Evolutionary conservation across 2,329 filamentous ascomycete species (phyloP).

Genomic region (Volutella citrinella): DNA sequence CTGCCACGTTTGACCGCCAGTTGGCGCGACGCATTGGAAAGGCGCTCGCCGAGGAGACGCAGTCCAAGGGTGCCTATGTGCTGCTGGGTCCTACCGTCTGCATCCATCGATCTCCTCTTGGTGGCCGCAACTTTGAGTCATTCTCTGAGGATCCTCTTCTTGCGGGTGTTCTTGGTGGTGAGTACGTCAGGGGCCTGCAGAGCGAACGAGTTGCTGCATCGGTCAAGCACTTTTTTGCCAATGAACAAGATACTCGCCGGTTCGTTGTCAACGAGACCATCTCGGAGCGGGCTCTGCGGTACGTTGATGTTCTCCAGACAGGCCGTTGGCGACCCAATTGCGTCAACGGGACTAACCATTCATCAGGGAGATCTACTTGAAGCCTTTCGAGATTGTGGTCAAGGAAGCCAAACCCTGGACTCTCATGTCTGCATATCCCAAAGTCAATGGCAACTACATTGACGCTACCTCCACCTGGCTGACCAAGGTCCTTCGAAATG

Average conservation of each 20-base stretch:
- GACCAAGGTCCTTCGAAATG: slow-evolving; percentile 30
- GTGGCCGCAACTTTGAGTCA: slow-evolving; percentile 38
- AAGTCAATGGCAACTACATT: slow-evolving; percentile 37
- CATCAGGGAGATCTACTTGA: slow-evolving; percentile 23
- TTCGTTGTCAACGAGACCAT: slow-evolving; percentile 10
- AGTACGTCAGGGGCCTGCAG: slow-evolving; percentile 32
- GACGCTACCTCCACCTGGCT: slow-evolving; percentile 13
- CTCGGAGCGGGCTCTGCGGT: slow-evolving; percentile 11
- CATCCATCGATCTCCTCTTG: slow-evolving; percentile 36
- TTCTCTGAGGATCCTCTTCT: slow-evolving; percentile 27
- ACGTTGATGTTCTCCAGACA: no score
- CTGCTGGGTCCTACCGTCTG: slow-evolving; percentile 39
- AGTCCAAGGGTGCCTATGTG: slow-evolving; percentile 63
- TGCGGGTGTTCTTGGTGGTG: slow-evolving; percentile 30
- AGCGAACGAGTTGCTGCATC: slow-evolving; percentile 28
- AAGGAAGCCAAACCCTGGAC: slow-evolving; percentile 33
- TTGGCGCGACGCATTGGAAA: slow-evolving; percentile 53
- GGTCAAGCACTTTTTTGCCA: slow-evolving; percentile 39
- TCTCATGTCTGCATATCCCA: slow-evolving; percentile 25
- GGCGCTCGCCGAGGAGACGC: slow-evolving; percentile 49
- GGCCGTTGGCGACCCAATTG: no score
- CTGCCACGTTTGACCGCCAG: slow-evolving; percentile 59
- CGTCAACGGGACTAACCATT: no score
- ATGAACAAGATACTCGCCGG: slow-evolving; percentile 27
- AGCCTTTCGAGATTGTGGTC: slow-evolving; percentile 36